Evolutionary conservation across 169 alveolate species (phyloP).

Genomic region (Plasmodium cynomolgi): DNA sequence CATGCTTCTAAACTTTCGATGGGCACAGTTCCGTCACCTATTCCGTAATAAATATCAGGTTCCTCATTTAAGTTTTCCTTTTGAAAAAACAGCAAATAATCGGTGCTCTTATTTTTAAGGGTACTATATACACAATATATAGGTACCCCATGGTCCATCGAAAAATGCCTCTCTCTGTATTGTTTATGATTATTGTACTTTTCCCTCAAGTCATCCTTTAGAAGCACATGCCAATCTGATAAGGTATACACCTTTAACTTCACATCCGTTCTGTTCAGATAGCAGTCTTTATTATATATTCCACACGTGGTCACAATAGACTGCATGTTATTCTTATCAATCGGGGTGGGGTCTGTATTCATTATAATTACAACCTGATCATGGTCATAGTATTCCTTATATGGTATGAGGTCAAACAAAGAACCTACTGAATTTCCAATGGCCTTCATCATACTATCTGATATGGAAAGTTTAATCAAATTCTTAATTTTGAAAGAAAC

Average conservation of each 20-base stretch:
- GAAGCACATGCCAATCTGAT: conserved; percentile 58
- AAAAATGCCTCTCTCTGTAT: conserved; percentile 11
- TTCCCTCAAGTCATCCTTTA: conserved; percentile 8
- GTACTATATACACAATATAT: conserved; percentile 56
- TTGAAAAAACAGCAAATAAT: conserved; percentile 26
- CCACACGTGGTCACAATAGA: conserved; percentile 15
- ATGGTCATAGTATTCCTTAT: conserved; percentile 35
- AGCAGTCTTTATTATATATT: conserved; percentile 35
- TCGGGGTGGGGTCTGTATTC: conserved; percentile 13
- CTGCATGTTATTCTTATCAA: conserved; percentile 19
- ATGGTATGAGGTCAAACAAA: conserved; percentile 29
- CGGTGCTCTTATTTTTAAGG: conserved; percentile 12
- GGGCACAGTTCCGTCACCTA: conserved; percentile 53
- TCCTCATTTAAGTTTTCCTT: neutral
- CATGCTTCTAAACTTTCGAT: conserved; percentile 47
- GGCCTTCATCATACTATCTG: conserved; percentile 60
- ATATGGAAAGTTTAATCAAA: conserved; percentile 27
- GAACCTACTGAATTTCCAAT: conserved; percentile 39
- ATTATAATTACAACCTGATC: conserved; percentile 58
- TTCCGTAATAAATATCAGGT: conserved; percentile 30
- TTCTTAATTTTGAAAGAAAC: conserved; percentile 12
- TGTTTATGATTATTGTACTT: conserved; percentile 27
- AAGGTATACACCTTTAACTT: conserved; percentile 33
- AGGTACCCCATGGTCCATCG: conserved; percentile 55
- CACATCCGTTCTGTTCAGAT: conserved; percentile 31